Base-by-base conservation (phyloP, 768 basidiomycete species). In the Lentinus brumalis region DNA sequence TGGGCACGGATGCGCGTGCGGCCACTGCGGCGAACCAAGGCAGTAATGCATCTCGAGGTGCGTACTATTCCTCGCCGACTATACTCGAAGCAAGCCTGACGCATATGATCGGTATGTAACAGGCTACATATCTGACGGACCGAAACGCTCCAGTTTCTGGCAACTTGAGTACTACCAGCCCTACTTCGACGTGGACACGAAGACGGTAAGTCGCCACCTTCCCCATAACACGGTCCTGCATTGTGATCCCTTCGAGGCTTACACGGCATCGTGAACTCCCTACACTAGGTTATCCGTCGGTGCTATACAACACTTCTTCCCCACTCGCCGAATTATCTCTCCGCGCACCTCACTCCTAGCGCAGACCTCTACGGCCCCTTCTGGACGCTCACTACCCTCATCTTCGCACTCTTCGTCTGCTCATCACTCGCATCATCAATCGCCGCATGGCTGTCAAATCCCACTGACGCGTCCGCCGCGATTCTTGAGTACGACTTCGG, bases 381-480 rank as follows among this genome's bases (percentile, higher is more conserved):
- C 79, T 99, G 96, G 96, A 94, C 96, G 0, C 83, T 97, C 40
- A 96, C 95, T 1, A 98, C 96, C 0, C 86, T 99, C 63, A 89
- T 97, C 46, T 93, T 98, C 71, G 82, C 89, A 0, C 86, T 98
- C 60, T 98, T 96, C 79, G 85, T 97, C 59, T 96, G 91, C 29
- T 97, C 96, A 1, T 94, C 92, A 38, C 87, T 98, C 41, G 92
- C 89, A 8, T 87, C 92, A 15, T 93, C 93, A 50, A 89, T 98
- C 66, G 80, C 89, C 2, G 83, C 86, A n/a, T 98, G 94, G 75
- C 84, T 98, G 42, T 90, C 92, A 31, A 76, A 82, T 29, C 76
- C 82, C 3, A 78, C 74, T 2, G 67, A 76, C 21, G 59, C 66
- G 18, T 64, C 67, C 38, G 62, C 64, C 15, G 66, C 69, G 6